phyloP scores from a whole-genome alignment of 495 filamentous ascomycete genomes.

The Podospora anserina region DNA sequence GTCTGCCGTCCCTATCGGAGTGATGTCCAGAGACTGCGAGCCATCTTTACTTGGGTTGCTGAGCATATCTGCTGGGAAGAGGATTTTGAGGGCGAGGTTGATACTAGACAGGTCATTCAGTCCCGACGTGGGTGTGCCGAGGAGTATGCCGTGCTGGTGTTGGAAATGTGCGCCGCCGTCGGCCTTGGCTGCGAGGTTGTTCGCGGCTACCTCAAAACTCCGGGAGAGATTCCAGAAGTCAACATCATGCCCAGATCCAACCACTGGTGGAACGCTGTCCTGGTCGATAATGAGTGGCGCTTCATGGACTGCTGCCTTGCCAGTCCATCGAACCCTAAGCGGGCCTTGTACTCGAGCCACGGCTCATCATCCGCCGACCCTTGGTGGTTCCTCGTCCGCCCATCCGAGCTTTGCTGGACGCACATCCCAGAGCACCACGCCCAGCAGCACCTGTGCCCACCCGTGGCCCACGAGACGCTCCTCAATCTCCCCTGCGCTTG shows the following conservation, averaged over 20 bases:
- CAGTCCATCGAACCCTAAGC: conserved; percentile 79
- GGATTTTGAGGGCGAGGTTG: conserved; percentile 72
- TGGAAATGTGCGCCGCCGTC: conserved; percentile 90
- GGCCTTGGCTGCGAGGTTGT: conserved; percentile 83
- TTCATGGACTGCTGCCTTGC: conserved; percentile 94
- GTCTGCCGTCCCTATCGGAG: conserved; percentile 93
- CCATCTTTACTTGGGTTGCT: conserved; percentile 95
- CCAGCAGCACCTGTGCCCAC: conserved; percentile 91
- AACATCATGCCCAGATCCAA: conserved; percentile 76
- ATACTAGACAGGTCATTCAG: conserved; percentile 78
- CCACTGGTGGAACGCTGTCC: conserved; percentile 97
- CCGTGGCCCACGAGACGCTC: conserved; percentile 76
- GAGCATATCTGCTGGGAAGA: conserved; percentile 98
- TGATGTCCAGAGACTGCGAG: conserved; percentile 86
- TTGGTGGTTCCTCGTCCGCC: conserved; percentile 89
- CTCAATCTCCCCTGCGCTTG: conserved; percentile 80
- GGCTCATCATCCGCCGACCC: conserved; percentile 67
- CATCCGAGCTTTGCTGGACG: conserved; percentile 87
- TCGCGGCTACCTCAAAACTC: conserved; percentile 82
- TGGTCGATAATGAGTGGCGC: conserved; percentile 93
- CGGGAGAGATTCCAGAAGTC: conserved; percentile 77
- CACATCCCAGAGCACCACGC: conserved; percentile 81
- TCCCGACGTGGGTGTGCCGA: conserved; percentile 81
- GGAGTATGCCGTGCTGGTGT: conserved; percentile 83
- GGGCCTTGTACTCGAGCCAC: conserved; percentile 70